Conservation (phyloP, 768 basidiomycete species). For the Lactarius vividus region DNA sequence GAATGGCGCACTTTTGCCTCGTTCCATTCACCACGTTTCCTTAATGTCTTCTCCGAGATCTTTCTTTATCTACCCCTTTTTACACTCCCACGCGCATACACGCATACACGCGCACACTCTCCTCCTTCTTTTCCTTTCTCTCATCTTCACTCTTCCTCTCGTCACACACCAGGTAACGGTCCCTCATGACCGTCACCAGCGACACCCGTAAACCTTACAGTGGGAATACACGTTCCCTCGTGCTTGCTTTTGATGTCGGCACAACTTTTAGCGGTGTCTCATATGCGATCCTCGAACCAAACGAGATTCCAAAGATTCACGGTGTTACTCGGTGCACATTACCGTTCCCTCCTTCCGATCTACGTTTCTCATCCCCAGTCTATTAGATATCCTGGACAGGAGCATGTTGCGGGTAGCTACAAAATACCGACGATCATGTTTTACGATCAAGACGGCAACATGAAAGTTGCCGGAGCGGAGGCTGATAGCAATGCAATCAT, state of each 20-base stretch:
- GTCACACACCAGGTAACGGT: constrained; percentile 23
- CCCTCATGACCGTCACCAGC: constrained; percentile 49
- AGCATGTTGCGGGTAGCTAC: constrained; percentile 81
- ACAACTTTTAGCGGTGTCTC: constrained; percentile 84
- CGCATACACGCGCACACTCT: neutral
- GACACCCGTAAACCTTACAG: constrained; percentile 73
- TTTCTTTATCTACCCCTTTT: neutral
- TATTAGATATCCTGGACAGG: constrained; percentile 75
- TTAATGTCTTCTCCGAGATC: neutral
- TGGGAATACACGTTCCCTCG: constrained; percentile 61
- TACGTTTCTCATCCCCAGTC: constrained; percentile 14
- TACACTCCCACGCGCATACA: constrained; percentile 1
- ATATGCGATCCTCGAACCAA: constrained; percentile 79
- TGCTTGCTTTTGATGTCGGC: constrained; percentile 77
- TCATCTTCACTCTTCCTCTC: constrained; percentile 5
- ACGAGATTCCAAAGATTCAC: constrained; percentile 76
- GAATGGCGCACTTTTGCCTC: constrained; percentile 4
- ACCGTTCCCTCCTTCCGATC: neutral
- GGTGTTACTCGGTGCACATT: constrained; percentile 69
- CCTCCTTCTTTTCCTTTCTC: neutral
- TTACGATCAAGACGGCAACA: constrained; percentile 61
- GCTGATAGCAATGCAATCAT: constrained; percentile 58
- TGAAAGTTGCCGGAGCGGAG: constrained; percentile 76
- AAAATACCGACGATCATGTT: constrained; percentile 80
- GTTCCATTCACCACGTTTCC: constrained; percentile 2